Conservation (phyloP, 2,329 filamentous ascomycete species). For the Calonectria multiphialidica region DNA sequence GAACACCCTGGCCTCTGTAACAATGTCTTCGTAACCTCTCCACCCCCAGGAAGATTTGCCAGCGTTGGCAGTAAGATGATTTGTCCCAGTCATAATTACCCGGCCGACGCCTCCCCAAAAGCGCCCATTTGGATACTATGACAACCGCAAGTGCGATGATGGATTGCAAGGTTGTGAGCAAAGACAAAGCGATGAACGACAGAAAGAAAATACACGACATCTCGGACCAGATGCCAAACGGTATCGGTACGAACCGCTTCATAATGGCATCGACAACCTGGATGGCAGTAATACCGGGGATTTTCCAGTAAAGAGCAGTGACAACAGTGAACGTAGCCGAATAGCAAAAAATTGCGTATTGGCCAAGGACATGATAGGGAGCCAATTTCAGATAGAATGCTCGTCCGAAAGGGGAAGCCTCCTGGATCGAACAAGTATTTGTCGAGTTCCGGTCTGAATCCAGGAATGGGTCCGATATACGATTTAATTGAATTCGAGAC, state of each 20-base stretch:
- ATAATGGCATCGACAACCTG: slow-evolving; percentile 57
- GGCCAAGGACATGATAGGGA: slow-evolving; percentile 62
- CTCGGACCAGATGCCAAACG: slow-evolving; percentile 44
- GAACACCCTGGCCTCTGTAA: slow-evolving; percentile 62
- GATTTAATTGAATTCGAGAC: too few species aligned
- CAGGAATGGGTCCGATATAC: too few species aligned
- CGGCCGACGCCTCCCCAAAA: slow-evolving; percentile 63
- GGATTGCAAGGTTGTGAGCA: slow-evolving; percentile 57
- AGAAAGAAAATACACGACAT: slow-evolving; percentile 51
- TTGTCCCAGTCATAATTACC: slow-evolving; percentile 71
- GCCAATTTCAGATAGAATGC: slow-evolving; percentile 66
- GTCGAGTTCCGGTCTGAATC: too few species aligned
- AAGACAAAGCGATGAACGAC: slow-evolving; percentile 56
- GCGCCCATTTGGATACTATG: slow-evolving; percentile 62
- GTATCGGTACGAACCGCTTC: slow-evolving; percentile 35
- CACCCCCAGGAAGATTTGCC: slow-evolving; percentile 66
- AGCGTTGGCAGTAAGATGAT: slow-evolving; percentile 67
- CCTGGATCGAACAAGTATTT: too few species aligned
- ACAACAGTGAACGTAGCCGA: slow-evolving; percentile 59
- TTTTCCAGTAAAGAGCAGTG: slow-evolving; percentile 64
- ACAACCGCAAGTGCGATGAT: slow-evolving; percentile 57
- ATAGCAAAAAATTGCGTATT: slow-evolving; percentile 62
- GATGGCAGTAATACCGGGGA: slow-evolving; percentile 59
- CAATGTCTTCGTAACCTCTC: slow-evolving; percentile 64
- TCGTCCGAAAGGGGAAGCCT: slow-evolving; percentile 62